Evolutionary conservation across 345 rosid species (phyloP), one percentile per base, ranked within the genome.

Genomic region (Eucalyptus sp.): DNA sequence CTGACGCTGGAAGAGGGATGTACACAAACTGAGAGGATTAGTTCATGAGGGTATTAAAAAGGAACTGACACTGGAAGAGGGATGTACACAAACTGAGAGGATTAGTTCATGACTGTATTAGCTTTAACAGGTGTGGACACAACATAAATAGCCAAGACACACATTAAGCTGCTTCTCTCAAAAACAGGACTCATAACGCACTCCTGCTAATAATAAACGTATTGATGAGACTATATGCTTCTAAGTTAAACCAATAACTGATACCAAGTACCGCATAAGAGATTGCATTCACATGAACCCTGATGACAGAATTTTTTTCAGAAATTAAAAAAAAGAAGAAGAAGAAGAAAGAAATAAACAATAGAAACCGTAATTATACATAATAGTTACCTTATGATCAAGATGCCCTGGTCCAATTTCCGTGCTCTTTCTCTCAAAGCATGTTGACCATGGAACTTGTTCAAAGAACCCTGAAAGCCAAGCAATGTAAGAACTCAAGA

Each of bases 381-480:
- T 76, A 76, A 18, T 37, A 76, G 46, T 76, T 94, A 95, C 97
- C 99, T 97, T 92, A 97, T 98, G 89, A 98, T 90, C 94, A 98
- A 93, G 89, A 98, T 96, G 88, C 99, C 99, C 92, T 96, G 97
- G 91, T 96, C 99, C 88, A 98, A 20, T 89, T 98, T 96, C 91
- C 91, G 94, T 50, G 99, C 99, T 93, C 99, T 95, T 92, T 96
- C 99, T 92, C 99, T 91, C 64, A 96, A 89, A 87, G 99, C 96
- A 97, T 98, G 99, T 90, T 98, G 99, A 24, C 99, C 99, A 89
- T 98, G 96, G 91, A 97, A 98, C 94, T 96, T 96, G 98, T 96
- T 97, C 94, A 98, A 91, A 87, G 96, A 94, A 90, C 99, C 99
- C 96, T 95, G 93, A 86, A 88, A 92, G 48, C 20, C 90, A 25